A percentile compares a stretch with the other conserved stretches of the same genome.
Evolutionary conservation across 2,329 filamentous ascomycete genomes (phyloP).

Genomic region (Dendryphion nanum): DNA sequence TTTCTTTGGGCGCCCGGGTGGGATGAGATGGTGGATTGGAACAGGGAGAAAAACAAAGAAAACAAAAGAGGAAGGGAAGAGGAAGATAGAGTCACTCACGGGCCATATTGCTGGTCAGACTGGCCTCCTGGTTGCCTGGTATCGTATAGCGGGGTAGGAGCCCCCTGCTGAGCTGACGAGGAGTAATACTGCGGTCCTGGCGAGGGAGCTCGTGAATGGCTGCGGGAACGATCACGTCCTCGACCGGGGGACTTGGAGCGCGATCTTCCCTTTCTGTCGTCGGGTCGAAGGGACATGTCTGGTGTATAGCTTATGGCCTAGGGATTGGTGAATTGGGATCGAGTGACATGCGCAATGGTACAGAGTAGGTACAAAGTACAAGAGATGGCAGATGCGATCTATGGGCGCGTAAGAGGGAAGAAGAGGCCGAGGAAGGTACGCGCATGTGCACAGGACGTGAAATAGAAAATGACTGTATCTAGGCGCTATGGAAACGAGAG

Average conservation of each 20-base stretch:
- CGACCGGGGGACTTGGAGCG: slow-evolving; percentile 44
- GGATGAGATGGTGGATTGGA: not conserved
- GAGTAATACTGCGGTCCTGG: slow-evolving; percentile 29
- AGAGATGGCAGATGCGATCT: no score
- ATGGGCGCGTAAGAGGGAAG: no score
- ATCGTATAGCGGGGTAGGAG: slow-evolving; percentile 28
- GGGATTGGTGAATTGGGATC: no score
- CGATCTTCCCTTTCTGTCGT: slow-evolving; percentile 41
- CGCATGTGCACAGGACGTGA: no score
- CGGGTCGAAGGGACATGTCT: slow-evolving; percentile 42
- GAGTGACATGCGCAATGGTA: no score
- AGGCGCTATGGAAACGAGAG: no score
- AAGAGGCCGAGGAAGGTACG: no score
- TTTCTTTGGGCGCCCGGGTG: slow-evolving; percentile 1
- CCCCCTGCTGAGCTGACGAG: slow-evolving; percentile 14
- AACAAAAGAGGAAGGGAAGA: slow-evolving; percentile 1
- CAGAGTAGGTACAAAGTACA: no score
- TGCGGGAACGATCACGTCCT: slow-evolving; percentile 37
- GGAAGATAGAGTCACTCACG: slow-evolving; percentile 25
- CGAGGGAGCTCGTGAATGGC: slow-evolving; percentile 38
- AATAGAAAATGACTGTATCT: no score
- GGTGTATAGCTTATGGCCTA: no score
- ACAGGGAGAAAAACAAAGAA: slow-evolving; percentile 1
- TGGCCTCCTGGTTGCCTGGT: slow-evolving; percentile 39
- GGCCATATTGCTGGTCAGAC: slow-evolving; percentile 33